phyloP scores from a whole-genome alignment of 139 green algal genomes.

The Closterium sp. region DNA sequence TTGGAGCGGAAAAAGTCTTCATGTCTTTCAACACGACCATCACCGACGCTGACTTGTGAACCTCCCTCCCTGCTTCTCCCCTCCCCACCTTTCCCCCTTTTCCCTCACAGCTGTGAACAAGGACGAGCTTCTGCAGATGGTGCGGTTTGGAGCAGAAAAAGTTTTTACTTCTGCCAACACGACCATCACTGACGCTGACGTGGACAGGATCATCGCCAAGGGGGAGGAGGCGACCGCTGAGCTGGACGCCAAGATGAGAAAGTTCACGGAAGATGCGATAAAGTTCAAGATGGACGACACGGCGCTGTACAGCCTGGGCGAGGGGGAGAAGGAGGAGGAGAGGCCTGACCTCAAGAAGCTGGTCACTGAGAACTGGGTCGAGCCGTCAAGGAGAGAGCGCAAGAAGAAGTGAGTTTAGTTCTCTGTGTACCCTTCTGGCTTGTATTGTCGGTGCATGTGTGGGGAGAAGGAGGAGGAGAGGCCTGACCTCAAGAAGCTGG shows the following conservation, averaged over 20 bases:
- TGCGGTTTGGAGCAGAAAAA: slow-evolving; percentile 96
- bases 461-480: slow-evolving; percentile 29
- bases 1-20: slow-evolving; percentile 94
- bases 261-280: slow-evolving; percentile 95
- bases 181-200: slow-evolving; percentile 84
- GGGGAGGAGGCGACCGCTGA: slow-evolving; percentile 83
- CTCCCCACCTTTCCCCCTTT: background rate
- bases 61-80: background rate
- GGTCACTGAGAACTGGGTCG: slow-evolving; percentile 84
- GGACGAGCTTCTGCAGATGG: slow-evolving; percentile 94
- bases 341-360: slow-evolving; percentile 57
- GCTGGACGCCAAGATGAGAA: slow-evolving; percentile 94
- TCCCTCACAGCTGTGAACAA: slow-evolving; percentile 81
- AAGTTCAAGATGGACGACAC: slow-evolving; percentile 49
- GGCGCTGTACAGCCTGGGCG: background rate
- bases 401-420: slow-evolving; percentile 68
- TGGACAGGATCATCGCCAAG: slow-evolving; percentile 93
- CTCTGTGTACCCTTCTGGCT: too few species aligned
- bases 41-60: too few species aligned
- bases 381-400: slow-evolving; percentile 92
- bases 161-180: slow-evolving; percentile 71
- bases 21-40: slow-evolving; percentile 47
- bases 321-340: slow-evolving; percentile 15
- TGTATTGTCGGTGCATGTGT: too few species aligned
- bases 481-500: slow-evolving; percentile 53